Evolutionary conservation across 148 eudicot species (phyloP), one percentile per base, ranked within the genome.

Genomic region (Silene uniflora): DNA sequence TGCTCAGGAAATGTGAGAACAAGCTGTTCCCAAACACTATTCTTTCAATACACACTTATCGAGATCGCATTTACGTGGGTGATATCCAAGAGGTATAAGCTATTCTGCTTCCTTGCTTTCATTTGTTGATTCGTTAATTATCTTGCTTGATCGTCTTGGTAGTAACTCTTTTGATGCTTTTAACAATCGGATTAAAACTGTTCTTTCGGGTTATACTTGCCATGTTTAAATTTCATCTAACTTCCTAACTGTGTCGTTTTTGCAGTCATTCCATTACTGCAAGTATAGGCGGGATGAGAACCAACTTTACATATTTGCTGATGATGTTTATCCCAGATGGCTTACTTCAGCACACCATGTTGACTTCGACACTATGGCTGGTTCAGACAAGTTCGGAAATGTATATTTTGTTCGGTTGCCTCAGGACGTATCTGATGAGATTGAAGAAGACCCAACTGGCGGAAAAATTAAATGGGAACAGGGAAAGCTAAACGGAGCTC

Each of bases 301-400:
- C 79, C 98, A 95, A 80, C 88, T 92, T 11, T 95, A 95, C 79
- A 92, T 95, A 80, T 91, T 91, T 87, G 92, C 99, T 11, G 99
- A 95, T 84, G 99, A 96, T 75, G 85, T 87, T 67, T 93, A 89
- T 54, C 98, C 99, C 32, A 91, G 99, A 83, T 96, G 99, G 98
- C 88, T 96, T 12, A 92, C 98, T 70, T 91, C 99, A 54, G 82
- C 98, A 70, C 89, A 91, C 75, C 99, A 91, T 55, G 83, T 92
- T 73, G 99, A 96, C 81, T 96, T 96, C 66, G 99, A 96, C 86
- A 96, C 99, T 52, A 83, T 96, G 97, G 98, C 97, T n/a, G 98
- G 99, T 61, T 84, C 93, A 5, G 98, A 96, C 86, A 96, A 96
- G 87, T 96, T 92, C 80, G 98, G 99, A 14, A 96, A 96, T 77